Conservation (phyloP, 192 early-diverging fungal species). For the Globomyces pollinis-pini region DNA sequence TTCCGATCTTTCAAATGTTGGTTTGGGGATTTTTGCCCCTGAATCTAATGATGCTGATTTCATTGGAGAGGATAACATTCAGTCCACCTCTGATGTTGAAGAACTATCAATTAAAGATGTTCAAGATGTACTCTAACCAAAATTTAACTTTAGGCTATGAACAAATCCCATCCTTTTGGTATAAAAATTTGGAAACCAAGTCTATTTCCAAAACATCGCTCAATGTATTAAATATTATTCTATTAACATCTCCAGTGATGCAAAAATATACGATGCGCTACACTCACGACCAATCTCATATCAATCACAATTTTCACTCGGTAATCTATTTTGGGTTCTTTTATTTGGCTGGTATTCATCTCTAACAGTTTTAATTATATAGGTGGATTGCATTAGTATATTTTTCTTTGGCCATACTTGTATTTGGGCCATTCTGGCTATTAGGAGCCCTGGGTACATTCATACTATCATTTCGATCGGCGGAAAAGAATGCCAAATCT, state of each 20-base stretch:
- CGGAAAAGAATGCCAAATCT: no score
- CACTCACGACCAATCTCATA: conserved; percentile 49
- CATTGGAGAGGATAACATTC: no score
- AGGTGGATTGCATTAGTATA: conserved; percentile 69
- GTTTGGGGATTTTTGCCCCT: no score
- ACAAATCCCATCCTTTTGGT: conserved; percentile 75
- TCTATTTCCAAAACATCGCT: conserved; percentile 89
- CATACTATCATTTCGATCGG: not conserved
- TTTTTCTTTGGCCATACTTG: conserved; percentile 47
- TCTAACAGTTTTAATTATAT: no score
- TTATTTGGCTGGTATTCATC: conserved; percentile 92
- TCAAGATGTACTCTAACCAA: not conserved
- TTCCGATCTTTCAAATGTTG: no score
- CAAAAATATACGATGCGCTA: conserved; percentile 69
- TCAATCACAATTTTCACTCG: conserved; percentile 46
- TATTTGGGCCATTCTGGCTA: conserved; percentile 35
- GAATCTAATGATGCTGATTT: no score
- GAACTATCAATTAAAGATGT: not conserved
- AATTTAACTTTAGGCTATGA: not conserved
- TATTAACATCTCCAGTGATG: no score
- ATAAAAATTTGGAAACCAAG: conserved; percentile 95
- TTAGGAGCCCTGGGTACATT: conserved; percentile 21
- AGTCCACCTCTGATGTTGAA: no score
- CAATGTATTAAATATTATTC: no score
- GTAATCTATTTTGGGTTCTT: conserved; percentile 82